Evolutionary conservation across 2,329 filamentous ascomycete species (phyloP).

Genomic region (Allantophomopsis lycopodina): DNA sequence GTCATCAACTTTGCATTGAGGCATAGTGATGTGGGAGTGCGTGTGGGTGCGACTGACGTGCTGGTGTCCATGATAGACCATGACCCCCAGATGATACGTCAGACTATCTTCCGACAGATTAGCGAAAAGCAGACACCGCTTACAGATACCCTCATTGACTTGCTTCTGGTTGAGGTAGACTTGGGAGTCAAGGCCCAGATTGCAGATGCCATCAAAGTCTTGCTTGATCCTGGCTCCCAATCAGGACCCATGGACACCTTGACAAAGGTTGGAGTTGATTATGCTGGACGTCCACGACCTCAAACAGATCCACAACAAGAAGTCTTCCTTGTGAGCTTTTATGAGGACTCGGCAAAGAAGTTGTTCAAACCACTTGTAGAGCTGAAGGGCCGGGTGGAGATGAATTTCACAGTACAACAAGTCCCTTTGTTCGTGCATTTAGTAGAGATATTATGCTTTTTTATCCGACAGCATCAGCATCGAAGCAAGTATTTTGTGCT

Average conservation of each 20-base stretch:
- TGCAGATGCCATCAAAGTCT: slow-evolving; percentile 85
- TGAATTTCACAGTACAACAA: slow-evolving; percentile 66
- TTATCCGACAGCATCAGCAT: slow-evolving; percentile 76
- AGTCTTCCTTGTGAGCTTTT: slow-evolving; percentile 75
- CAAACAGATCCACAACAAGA: slow-evolving; percentile 64
- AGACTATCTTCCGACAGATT: slow-evolving; percentile 84
- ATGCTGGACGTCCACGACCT: slow-evolving; percentile 46
- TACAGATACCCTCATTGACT: slow-evolving; percentile 84
- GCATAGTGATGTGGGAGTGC: slow-evolving; percentile 69
- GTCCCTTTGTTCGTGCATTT: slow-evolving; percentile 85
- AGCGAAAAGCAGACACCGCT: slow-evolving; percentile 74
- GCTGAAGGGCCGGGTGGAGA: slow-evolving; percentile 54
- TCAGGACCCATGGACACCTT: slow-evolving; percentile 45
- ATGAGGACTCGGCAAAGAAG: slow-evolving; percentile 71
- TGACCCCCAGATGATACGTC: slow-evolving; percentile 85
- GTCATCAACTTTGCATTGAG: slow-evolving; percentile 88
- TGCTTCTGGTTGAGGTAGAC: slow-evolving; percentile 83
- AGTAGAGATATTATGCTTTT: slow-evolving; percentile 87
- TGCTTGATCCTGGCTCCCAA: slow-evolving; percentile 62
- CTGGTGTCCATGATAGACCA: slow-evolving; percentile 91
- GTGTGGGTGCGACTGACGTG: slow-evolving; percentile 88
- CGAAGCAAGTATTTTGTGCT: slow-evolving; percentile 83
- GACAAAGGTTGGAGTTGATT: slow-evolving; percentile 53
- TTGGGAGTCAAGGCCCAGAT: slow-evolving; percentile 92
- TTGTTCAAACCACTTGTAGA: slow-evolving; percentile 80